Base-by-base conservation (phyloP, 1,284 basidiomycete species). In the Porodaedalea pini region DNA sequence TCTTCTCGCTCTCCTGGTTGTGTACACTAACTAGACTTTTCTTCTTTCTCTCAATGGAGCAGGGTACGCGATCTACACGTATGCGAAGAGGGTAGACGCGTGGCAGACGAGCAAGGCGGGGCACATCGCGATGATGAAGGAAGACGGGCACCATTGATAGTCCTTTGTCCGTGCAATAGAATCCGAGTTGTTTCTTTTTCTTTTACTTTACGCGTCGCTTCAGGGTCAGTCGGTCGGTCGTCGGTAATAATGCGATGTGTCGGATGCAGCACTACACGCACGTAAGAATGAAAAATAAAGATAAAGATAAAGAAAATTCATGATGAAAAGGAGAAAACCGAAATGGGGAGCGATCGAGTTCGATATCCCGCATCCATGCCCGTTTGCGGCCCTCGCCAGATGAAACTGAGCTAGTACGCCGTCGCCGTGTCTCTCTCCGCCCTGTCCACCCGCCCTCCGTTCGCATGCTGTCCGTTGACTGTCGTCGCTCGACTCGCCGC, bases 1-100 rank as follows among this genome's bases (percentile, higher is more conserved):
- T 15, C 15, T 48, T 51, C 25, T n/a, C 51, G 25, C 29, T 27
- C 29, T 36, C 50, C 31, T 11, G 8, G 29, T 51, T 40, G 13
- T 36, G 39, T 13, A 44, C 56, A 13, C 29, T 25, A 17, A 17
- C n/a, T 21, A 11, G 41, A 7, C 43, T 17, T 13, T 27, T 32
- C 29, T 25, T 27, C 27, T 32, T 7, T 40, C 41, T 47, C n/a
- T 40, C 10, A 19, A 27, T 36, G 19, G 7, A 23, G 13, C 64
- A 95, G 93, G 88, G 59, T 95, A 94, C 70, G 83, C 80, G 45
- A 80, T 86, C 39, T 94, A 94, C 74, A 70, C 81, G n/a, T 94
- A 90, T 88, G 90, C 86, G 45, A 90, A 88, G 71, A 76, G 75
- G 62, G 82, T 81, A 66, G 85, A 90, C 65, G 74, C 73, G 44